phyloP scores from a whole-genome alignment of 129 eudicot genomes.

The Artemisia annua region DNA sequence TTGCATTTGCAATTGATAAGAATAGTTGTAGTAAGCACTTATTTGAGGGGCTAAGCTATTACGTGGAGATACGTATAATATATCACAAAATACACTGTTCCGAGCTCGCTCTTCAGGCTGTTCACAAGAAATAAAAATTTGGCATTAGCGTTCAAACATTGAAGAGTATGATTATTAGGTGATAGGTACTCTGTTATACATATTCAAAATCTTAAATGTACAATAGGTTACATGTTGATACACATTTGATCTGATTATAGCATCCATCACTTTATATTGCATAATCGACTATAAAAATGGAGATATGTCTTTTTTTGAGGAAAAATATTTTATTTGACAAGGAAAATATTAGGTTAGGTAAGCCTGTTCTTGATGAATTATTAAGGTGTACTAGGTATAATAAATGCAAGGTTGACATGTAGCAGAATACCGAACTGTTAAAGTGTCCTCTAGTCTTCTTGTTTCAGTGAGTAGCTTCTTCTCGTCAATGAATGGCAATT shows the following conservation, averaged over 20 bases:
- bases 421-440: constrained; percentile 65
- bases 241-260: too few species aligned
- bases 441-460: constrained; percentile 75
- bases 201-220: too few species aligned
- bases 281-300: too few species aligned
- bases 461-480: constrained; percentile 85
- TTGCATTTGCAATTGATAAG: constrained; percentile 7
- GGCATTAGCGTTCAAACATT: neutral
- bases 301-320: too few species aligned
- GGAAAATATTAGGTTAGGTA: too few species aligned
- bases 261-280: too few species aligned
- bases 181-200: too few species aligned
- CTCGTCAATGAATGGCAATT: constrained; percentile 95
- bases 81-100: constrained; percentile 70
- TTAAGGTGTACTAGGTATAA: constrained; percentile 6
- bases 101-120: constrained; percentile 84
- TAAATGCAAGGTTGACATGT: constrained; percentile 18
- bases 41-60: constrained; percentile 65
- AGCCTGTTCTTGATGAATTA: neutral
- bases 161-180: too few species aligned
- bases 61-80: constrained; percentile 65
- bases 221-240: too few species aligned
- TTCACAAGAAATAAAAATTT: constrained; percentile 17
- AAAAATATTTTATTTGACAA: too few species aligned
- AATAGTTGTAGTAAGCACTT: constrained; percentile 50